phyloP scores from a whole-genome alignment of 345 rosid species.

The Sisymbrium altissimum region DNA sequence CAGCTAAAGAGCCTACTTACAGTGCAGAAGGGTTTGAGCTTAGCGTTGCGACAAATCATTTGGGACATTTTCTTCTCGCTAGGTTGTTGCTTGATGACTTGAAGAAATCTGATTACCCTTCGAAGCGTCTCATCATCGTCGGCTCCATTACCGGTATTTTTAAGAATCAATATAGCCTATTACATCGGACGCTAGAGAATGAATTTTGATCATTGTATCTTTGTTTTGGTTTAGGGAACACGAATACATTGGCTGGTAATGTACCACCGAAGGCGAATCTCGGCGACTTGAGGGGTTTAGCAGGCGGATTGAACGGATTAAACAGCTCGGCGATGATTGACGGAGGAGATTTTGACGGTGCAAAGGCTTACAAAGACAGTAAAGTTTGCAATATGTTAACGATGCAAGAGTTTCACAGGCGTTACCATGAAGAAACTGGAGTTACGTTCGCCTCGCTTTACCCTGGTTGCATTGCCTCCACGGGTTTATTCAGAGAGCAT shows the following conservation, averaged over 20 bases:
- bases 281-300: constrained; percentile 90
- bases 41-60: constrained; percentile 93
- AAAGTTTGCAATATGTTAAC: constrained; percentile 97
- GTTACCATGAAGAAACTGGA: constrained; percentile 81
- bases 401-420: constrained; percentile 96
- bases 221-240: constrained; percentile 57
- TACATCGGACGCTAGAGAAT: background rate
- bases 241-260: constrained; percentile 92
- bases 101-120: constrained; percentile 81
- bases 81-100: constrained; percentile 80
- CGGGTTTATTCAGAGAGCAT: constrained; percentile 96
- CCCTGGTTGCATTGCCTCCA: constrained; percentile 96
- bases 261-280: constrained; percentile 97
- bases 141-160: constrained; percentile 89
- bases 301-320: constrained; percentile 82
- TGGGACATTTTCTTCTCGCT: constrained; percentile 88
- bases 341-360: constrained; percentile 94
- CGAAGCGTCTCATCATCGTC: constrained; percentile 79
- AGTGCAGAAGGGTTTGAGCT: constrained; percentile 97
- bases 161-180: background rate
- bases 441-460: constrained; percentile 85
- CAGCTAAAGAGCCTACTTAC: constrained; percentile 91
- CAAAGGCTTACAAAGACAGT: constrained; percentile 98
- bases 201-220: background rate
- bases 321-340: constrained; percentile 82